Evolutionary conservation across 768 basidiomycete genomes (phyloP).

Genomic region (Suillus fuscotomentosus): DNA sequence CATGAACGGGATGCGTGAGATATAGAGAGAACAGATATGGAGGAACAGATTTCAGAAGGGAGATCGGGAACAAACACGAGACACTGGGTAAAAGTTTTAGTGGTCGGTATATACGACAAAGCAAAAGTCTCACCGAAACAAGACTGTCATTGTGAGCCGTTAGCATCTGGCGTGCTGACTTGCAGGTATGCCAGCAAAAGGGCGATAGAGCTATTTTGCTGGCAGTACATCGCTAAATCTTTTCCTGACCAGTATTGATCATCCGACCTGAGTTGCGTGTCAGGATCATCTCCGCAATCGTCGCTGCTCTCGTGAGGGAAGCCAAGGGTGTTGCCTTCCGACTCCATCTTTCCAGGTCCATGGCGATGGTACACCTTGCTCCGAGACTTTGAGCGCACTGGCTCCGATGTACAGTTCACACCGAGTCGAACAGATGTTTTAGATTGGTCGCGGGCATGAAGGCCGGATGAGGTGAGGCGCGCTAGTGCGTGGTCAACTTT

Average conservation of each 20-base stretch:
- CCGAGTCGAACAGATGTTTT: not conserved
- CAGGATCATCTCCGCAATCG: constrained; percentile 29
- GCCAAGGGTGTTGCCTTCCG: constrained; percentile 38
- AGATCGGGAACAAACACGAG: constrained; percentile 28
- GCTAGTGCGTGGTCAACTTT: constrained; percentile 35
- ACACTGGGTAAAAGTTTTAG: constrained; percentile 13
- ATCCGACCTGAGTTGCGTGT: constrained; percentile 36
- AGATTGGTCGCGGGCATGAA: constrained; percentile 8
- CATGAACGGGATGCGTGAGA: constrained; percentile 22
- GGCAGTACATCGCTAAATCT: constrained; percentile 81
- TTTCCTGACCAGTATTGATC: constrained; percentile 73
- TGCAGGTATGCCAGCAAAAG: constrained; percentile 67
- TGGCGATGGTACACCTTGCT: constrained; percentile 67
- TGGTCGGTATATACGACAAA: not conserved
- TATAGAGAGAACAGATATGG: constrained; percentile 9
- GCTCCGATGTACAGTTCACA: constrained; percentile 30
- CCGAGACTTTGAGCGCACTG: constrained; percentile 66
- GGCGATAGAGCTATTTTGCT: constrained; percentile 87
- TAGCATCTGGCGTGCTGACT: constrained; percentile 43
- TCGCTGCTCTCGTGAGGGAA: constrained; percentile 28
- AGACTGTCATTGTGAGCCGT: constrained; percentile 21
- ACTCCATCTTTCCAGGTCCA: constrained; percentile 63
- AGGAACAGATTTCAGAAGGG: constrained; percentile 16
- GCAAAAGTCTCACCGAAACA: constrained; percentile 22
- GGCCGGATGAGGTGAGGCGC: constrained; percentile 21